These are phyloP conservation scores for Acidomyces sp. DNA, from an alignment of 495 filamentous ascomycete genomes.

Conservation along the genomic window DNA sequence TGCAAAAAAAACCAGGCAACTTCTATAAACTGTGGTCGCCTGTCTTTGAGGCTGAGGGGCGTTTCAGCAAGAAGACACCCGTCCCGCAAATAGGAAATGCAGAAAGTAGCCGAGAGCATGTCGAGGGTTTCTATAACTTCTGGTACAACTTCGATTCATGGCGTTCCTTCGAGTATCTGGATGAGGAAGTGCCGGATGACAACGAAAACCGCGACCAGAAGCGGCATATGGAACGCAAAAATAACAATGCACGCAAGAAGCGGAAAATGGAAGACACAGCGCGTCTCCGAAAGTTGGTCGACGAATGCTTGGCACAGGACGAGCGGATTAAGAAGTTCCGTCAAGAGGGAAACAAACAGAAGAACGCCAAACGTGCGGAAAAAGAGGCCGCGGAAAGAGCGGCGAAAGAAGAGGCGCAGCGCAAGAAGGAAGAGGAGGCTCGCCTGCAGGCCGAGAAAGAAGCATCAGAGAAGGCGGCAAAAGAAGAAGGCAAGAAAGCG, in stretches of 20 bases:
- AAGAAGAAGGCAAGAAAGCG: conserved; percentile 81
- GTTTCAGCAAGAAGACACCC: conserved; percentile 81
- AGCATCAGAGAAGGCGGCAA: conserved; percentile 67
- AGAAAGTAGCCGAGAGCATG: conserved; percentile 71
- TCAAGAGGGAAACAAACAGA: conserved; percentile 75
- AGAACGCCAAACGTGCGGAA: conserved; percentile 84
- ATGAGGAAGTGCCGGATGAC: conserved; percentile 97
- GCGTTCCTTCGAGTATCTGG: conserved; percentile 93
- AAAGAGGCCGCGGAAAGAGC: conserved; percentile 84
- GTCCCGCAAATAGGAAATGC: conserved; percentile 79
- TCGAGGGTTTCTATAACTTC: conserved; percentile 96
- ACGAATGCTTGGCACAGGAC: conserved; percentile 67
- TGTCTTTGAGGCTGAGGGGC: conserved; percentile 77
- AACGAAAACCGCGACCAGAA: conserved; percentile 98
- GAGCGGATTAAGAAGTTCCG: conserved; percentile 96
- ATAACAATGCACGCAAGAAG: conserved; percentile 93
- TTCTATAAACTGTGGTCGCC: conserved; percentile 87
- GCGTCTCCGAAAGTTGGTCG: conserved; percentile 75
- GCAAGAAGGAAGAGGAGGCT: conserved; percentile 65
- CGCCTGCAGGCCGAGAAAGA: conserved; percentile 67
- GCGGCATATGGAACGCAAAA: conserved; percentile 94
- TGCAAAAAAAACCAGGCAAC: conserved; percentile 52
- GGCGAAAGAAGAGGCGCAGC: conserved; percentile 62
- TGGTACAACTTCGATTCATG: conserved; percentile 99
- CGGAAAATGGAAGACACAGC: conserved; percentile 96